Base-by-base conservation (phyloP, 2,329 filamentous ascomycete genomes). In the Fusarium nanum region DNA sequence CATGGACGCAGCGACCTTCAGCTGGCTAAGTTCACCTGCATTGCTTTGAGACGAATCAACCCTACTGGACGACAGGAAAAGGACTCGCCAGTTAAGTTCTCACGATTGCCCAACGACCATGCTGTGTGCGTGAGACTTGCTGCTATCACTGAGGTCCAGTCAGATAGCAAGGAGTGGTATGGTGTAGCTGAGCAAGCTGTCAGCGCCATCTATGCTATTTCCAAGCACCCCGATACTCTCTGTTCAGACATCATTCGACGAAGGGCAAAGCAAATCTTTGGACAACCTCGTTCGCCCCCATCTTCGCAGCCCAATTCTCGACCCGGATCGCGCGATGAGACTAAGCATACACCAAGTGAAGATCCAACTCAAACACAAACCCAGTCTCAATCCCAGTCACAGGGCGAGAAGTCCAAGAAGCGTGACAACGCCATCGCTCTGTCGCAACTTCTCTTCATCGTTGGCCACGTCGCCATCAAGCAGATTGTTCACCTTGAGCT, bases 401-500 rank as follows among this genome's bases (percentile, higher is more conserved):
- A 76, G 55, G 68, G 63, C 49, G 81, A 78, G 71, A 83, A 83
- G 70, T 80, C 84, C 11, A 89, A 86, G 75, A 88, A 81, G 70
- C 79, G 91, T 30, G 93, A 91, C 72, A 88, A 90, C 7, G 90
- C 93, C 2, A 86, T 94, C 48, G 90, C 89, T 1, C 85, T 99
- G 3, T 97, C 96, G 0, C 96, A 98, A 76, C 86, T 99, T 3
- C 85, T 99, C 0, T 98, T 98, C 78, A 92, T 97, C 37, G 95
- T 98, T 30, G 96, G 96, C 0, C 96, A 99, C 76, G 92, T 98
- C 49, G 96, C 96, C 16, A 96, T 99, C 78, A 99, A 99, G 82
- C 97, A 99, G 78, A 99, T 99, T 73, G 97, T 99, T 1, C 96
- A 99, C 78, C 88, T 99, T 13, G 96, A 99, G 76, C 86, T 98